A percentile compares a stretch with the other conserved stretches of the same genome.
Conservation (phyloP, 2,329 filamentous ascomycete species). For the Teratosphaeria destructans region DNA sequence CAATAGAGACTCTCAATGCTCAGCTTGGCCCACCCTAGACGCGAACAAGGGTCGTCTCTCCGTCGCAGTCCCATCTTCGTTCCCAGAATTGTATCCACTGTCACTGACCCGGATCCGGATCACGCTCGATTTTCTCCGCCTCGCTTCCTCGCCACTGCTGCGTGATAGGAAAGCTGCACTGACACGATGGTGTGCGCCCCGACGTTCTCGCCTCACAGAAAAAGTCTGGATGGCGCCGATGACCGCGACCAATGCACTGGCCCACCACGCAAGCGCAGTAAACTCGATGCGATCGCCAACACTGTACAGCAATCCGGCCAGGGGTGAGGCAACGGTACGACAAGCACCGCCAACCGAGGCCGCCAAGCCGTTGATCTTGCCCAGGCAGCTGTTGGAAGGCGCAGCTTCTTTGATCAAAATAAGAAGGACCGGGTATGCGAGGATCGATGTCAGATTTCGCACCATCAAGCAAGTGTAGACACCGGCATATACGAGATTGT, state of each 20-base stretch:
- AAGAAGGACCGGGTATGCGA: conserved; percentile 57
- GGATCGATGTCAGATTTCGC: conserved; percentile 58
- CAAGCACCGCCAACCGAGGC: conserved; percentile 62
- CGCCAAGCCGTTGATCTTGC: conserved; percentile 62
- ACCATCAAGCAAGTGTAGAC: conserved; percentile 57
- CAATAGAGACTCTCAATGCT: neutral
- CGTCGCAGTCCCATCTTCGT: conserved; percentile 6
- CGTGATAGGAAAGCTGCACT: neutral
- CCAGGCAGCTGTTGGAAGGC: conserved; percentile 51
- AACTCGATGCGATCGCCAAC: conserved; percentile 47
- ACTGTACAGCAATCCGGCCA: conserved; percentile 58
- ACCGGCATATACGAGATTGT: conserved; percentile 44
- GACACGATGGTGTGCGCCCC: conserved; percentile 25
- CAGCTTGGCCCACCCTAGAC: conserved; percentile 1
- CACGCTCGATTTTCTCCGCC: conserved; percentile 13
- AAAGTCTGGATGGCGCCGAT: conserved; percentile 47
- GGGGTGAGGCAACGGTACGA: conserved; percentile 57
- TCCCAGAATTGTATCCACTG: conserved; percentile 12
- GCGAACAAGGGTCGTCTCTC: conserved; percentile 13
- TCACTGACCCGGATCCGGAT: conserved; percentile 17
- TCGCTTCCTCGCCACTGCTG: neutral
- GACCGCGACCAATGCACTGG: conserved; percentile 45
- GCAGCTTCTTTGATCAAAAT: conserved; percentile 65
- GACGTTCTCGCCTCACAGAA: conserved; percentile 42
- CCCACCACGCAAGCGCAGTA: conserved; percentile 55